Evolutionary conservation across 2,329 filamentous ascomycete genomes (phyloP).

Genomic region (Trichoderma asperellum): DNA sequence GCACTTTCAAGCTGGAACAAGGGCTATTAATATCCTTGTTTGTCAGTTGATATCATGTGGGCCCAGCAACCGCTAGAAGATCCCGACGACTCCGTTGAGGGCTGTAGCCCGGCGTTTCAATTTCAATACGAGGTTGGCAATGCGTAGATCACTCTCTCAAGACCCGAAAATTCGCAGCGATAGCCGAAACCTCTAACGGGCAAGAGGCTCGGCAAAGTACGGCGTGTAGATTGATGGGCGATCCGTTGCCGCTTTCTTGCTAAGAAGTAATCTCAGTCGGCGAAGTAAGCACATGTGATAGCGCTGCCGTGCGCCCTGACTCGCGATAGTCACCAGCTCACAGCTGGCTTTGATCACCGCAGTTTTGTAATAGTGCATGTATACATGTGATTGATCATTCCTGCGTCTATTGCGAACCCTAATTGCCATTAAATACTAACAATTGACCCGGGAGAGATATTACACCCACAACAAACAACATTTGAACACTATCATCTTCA

Average conservation of each 20-base stretch:
- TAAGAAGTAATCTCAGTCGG: neutral
- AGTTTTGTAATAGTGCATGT: neutral
- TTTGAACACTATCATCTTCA: neutral
- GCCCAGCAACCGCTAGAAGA: neutral
- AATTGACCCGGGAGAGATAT: neutral
- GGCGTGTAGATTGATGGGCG: neutral
- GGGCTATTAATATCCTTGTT: neutral
- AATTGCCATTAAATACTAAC: neutral
- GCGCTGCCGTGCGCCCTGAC: neutral
- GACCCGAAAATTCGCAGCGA: neutral
- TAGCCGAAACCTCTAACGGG: neutral
- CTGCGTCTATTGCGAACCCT: neutral
- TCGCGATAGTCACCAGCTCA: neutral
- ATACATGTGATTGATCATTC: neutral
- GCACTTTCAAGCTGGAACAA: neutral
- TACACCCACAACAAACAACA: neutral
- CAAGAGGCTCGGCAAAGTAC: neutral
- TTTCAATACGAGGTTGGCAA: constrained; percentile 2
- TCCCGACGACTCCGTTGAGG: neutral
- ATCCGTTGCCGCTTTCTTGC: neutral
- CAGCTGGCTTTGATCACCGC: neutral
- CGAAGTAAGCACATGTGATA: neutral
- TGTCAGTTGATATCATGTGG: neutral
- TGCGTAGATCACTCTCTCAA: neutral
- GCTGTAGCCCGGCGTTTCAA: neutral